Conservation (phyloP, 768 basidiomycete genomes). For the Suillus lakei region DNA sequence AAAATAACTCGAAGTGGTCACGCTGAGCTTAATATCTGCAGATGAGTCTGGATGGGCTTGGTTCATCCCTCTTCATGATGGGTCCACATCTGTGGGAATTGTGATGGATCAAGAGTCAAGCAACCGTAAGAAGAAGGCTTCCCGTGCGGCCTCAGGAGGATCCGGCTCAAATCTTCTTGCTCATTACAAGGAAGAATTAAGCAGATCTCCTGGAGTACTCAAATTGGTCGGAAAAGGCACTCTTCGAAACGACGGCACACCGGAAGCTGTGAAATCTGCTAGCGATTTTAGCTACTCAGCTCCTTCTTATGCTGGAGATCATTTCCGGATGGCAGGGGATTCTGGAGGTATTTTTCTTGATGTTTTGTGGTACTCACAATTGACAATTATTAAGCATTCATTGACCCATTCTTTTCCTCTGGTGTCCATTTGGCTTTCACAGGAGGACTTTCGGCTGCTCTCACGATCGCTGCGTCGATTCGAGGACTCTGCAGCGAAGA, state of each 20-base stretch:
- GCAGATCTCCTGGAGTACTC: conserved; percentile 6
- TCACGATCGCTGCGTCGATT: conserved; percentile 60
- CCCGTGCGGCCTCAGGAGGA: background rate
- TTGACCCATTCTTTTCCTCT: conserved; percentile 69
- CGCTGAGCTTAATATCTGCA: conserved; percentile 15
- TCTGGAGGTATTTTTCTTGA: conserved; percentile 48
- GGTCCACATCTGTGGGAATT: conserved; percentile 55
- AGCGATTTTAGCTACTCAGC: conserved; percentile 65
- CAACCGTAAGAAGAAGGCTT: conserved; percentile 28
- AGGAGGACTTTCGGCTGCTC: conserved; percentile 60
- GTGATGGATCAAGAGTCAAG: conserved; percentile 48
- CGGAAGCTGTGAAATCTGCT: conserved; percentile 16
- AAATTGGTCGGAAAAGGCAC: conserved; percentile 11
- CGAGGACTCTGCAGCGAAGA: conserved; percentile 52
- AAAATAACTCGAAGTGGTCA: background rate
- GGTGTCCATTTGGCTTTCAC: conserved; percentile 67
- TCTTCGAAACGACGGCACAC: conserved; percentile 13
- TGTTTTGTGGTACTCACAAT: background rate
- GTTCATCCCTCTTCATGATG: conserved; percentile 58
- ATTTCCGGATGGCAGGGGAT: conserved; percentile 62
- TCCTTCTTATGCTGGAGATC: conserved; percentile 51
- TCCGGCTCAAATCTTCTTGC: conserved; percentile 4
- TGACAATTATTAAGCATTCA: conserved; percentile 48
- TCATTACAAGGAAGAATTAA: conserved; percentile 12
- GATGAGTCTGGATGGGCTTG: conserved; percentile 63